Evolutionary conservation across 192 early-diverging fungal species (phyloP).

Genomic region (Pilaira anomala): DNA sequence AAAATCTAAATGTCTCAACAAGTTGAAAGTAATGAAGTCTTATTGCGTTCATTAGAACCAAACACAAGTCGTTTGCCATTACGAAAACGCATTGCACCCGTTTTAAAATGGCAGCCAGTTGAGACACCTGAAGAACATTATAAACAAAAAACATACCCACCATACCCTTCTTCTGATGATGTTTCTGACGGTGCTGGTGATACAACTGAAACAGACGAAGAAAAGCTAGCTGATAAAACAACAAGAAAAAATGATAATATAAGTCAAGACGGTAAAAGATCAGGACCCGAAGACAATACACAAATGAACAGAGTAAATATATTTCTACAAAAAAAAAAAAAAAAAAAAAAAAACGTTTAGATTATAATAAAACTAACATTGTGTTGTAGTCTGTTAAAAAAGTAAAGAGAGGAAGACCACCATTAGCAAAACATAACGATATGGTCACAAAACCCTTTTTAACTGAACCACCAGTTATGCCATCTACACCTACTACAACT

Average conservation of each 20-base stretch:
- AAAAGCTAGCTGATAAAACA: conserved; percentile 2
- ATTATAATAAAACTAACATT: not conserved
- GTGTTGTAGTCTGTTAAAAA: conserved; percentile 6
- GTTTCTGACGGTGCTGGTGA: conserved; percentile 10
- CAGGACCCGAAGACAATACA: not conserved
- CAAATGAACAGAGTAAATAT: too few species aligned
- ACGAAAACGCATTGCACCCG: conserved; percentile 20
- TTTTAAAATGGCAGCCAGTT: conserved; percentile 24
- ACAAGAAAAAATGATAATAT: conserved; percentile 7
- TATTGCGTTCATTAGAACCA: too few species aligned
- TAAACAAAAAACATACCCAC: conserved; percentile 1
- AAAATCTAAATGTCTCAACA: too few species aligned
- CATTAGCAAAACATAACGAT: conserved; percentile 4
- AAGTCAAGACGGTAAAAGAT: conserved; percentile 6
- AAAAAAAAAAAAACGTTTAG: not conserved
- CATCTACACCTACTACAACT: not conserved
- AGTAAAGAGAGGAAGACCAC: conserved; percentile 17
- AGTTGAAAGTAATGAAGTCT: too few species aligned
- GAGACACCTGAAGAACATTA: conserved; percentile 18
- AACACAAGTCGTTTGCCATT: conserved; percentile 16
- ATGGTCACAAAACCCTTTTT: conserved; percentile 5
- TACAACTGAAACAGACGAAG: conserved; percentile 17
- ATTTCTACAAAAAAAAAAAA: too few species aligned
- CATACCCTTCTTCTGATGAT: not conserved
- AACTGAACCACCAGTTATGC: conserved; percentile 8